Evolutionary conservation across 495 filamentous ascomycete species (phyloP), one percentile per base, ranked within the genome.

Genomic region (Tuber aestivum): DNA sequence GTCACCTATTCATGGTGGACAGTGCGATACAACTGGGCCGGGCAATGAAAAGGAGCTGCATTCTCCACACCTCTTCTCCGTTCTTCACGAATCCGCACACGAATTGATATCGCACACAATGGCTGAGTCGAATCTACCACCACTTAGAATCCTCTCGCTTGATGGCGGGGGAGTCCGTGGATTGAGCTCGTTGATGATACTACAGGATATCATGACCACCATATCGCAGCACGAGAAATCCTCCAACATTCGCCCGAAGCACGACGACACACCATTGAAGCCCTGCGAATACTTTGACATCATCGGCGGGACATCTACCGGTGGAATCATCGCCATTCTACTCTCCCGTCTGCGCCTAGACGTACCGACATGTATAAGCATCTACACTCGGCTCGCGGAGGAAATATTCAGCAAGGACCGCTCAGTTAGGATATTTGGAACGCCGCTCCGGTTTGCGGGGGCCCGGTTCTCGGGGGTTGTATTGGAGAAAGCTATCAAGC

Each of bases 391-490:
- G 9, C 72, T 79, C 7, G 72, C 78, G 12, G 76, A 79, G 44
- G 56, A 72, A 38, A 72, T 79, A 16, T 79, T 79, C 77, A 80
- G 84, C 69, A 79, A 84, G 48, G 83, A 84, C 74, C 78, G 81
- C 18, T 78, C 78, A 23, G 72, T 84, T 70, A 81, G 74, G n/a
- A n/a, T 84, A 2, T 75, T 82, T n/a, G 83, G 84, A 16, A 69
- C 77, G n/a, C 83, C 83, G 92, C 27, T 97, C 97, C 75, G 94
- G 92, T 0, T 96, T 92, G 81, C 90, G 89, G 65, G 92, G 90
- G 32, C 97, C 93, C 83, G 97, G 70, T 97, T 97, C 89, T 97
- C 97, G 84, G 95, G 95, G 9, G 94, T 92, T 16, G 94, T 92
- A 83, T 86, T 98, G 73, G 95, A 97, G 83, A 93, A 97, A 78